A percentile compares a stretch with the other conserved stretches of the same genome.
Conservation (phyloP, 768 basidiomycete genomes). For the Auriscalpium vulgare region DNA sequence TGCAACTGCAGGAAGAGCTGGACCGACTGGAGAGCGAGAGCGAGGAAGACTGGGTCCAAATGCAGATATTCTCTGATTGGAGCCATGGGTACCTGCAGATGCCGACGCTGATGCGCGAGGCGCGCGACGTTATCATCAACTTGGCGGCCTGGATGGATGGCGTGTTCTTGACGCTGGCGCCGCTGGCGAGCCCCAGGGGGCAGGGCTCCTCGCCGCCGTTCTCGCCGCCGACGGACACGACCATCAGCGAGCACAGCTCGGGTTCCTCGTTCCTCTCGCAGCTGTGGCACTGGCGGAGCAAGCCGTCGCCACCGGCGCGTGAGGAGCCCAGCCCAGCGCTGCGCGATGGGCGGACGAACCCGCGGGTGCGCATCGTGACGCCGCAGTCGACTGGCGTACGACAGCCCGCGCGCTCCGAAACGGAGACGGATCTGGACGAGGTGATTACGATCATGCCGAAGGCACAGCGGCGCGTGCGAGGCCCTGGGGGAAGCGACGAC, state of each 20-base stretch:
- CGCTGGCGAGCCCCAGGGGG: neutral
- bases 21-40: constrained; percentile 56
- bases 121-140: constrained; percentile 68
- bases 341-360: neutral
- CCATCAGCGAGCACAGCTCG: constrained; percentile 1
- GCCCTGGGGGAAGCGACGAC: constrained; percentile 15
- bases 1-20: constrained; percentile 35
- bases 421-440: constrained; percentile 60
- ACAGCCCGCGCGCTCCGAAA: constrained; percentile 32
- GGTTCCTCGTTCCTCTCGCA: constrained; percentile 5
- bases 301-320: neutral
- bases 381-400: neutral
- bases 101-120: constrained; percentile 79
- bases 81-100: constrained; percentile 97
- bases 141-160: constrained; percentile 89
- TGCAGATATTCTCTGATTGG: constrained; percentile 93
- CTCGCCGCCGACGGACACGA: constrained; percentile 2
- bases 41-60: constrained; percentile 93
- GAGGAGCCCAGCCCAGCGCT: too few species aligned
- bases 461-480: constrained; percentile 26
- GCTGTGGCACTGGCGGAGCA: constrained; percentile 10
- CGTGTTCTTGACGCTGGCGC: constrained; percentile 40
- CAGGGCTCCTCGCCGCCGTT: neutral
- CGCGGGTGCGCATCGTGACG: constrained; percentile 7
- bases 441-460: constrained; percentile 66